These are phyloP conservation scores for Pleurotus ostreatus DNA, from an alignment of 768 basidiomycete species.

Conservation along the genomic window DNA sequence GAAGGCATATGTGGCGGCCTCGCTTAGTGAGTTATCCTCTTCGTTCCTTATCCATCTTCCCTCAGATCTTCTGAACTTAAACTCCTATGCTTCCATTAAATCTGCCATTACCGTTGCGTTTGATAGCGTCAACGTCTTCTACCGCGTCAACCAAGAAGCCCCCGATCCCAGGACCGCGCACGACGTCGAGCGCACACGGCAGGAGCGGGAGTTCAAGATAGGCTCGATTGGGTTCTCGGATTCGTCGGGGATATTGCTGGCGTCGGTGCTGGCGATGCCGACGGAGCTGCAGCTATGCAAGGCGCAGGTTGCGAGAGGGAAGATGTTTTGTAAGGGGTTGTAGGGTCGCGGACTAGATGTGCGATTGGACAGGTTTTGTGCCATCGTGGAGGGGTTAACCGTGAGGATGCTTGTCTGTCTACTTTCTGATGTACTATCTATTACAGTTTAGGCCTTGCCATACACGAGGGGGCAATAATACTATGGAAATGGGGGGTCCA, in stretches of 20 bases:
- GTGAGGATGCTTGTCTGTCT: too few species aligned
- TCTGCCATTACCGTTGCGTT: not conserved
- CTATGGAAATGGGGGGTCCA: too few species aligned
- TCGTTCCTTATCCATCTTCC: too few species aligned
- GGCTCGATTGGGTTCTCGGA: slow-evolving; percentile 87
- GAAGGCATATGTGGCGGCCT: slow-evolving; percentile 93
- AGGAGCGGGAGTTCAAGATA: slow-evolving; percentile 87
- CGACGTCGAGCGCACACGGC: slow-evolving; percentile 57
- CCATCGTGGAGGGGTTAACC: too few species aligned
- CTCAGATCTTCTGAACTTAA: not conserved
- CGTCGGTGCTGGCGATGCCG: slow-evolving; percentile 64
- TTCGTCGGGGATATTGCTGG: slow-evolving; percentile 66
- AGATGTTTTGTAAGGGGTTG: slow-evolving; percentile 63
- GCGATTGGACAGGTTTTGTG: not conserved
- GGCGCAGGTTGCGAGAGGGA: slow-evolving; percentile 66
- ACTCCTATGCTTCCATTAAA: not conserved
- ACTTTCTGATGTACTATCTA: too few species aligned
- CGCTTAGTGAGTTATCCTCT: slow-evolving; percentile 64
- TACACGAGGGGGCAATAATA: too few species aligned
- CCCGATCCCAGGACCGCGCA: slow-evolving; percentile 41
- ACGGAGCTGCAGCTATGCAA: slow-evolving; percentile 76
- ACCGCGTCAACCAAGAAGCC: slow-evolving; percentile 73
- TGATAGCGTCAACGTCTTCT: slow-evolving; percentile 82
- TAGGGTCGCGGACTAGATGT: slow-evolving; percentile 19
- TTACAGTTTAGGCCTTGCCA: too few species aligned